Conservation (phyloP, 2,329 filamentous ascomycete species). For the Trichoderma simmonsii region DNA sequence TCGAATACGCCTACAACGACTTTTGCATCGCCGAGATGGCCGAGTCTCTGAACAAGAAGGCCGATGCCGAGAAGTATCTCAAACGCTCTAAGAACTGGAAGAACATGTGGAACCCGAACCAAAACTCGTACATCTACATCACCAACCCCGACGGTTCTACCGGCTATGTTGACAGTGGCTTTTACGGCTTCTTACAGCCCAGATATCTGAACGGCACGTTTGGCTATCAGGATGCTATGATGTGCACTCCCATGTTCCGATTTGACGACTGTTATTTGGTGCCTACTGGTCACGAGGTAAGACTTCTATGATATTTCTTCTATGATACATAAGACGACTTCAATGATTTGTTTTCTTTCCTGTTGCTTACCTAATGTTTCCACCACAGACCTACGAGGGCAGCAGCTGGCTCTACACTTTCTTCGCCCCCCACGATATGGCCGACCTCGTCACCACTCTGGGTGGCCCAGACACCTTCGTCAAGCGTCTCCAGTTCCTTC, state of each 20-base stretch:
- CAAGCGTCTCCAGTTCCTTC: constrained; percentile 60
- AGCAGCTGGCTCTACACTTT: constrained; percentile 72
- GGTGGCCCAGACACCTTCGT: constrained; percentile 59
- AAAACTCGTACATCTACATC: constrained; percentile 14
- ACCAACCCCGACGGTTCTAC: constrained; percentile 8
- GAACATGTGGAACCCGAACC: constrained; percentile 56
- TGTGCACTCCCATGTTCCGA: constrained; percentile 40
- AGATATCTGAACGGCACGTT: constrained; percentile 63
- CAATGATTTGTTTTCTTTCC: neutral
- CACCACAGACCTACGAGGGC: constrained; percentile 60
- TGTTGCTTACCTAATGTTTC: neutral
- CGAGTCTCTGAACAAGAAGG: constrained; percentile 49
- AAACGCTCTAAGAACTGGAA: constrained; percentile 63
- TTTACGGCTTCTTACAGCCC: constrained; percentile 66
- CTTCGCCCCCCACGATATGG: constrained; percentile 46
- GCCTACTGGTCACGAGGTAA: constrained; percentile 23
- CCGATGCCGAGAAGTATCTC: constrained; percentile 58
- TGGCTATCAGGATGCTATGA: constrained; percentile 60
- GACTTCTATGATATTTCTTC: neutral
- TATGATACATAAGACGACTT: no score
- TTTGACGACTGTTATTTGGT: constrained; percentile 38
- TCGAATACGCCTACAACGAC: constrained; percentile 79
- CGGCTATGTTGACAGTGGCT: constrained; percentile 12
- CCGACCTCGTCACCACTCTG: constrained; percentile 49
- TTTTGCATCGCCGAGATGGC: constrained; percentile 67